Percentiles rank a stretch among this genome's conserved stretches.
Evolutionary conservation across 352 stramenopile species (phyloP).

Genomic region (Phytophthora multivora): DNA sequence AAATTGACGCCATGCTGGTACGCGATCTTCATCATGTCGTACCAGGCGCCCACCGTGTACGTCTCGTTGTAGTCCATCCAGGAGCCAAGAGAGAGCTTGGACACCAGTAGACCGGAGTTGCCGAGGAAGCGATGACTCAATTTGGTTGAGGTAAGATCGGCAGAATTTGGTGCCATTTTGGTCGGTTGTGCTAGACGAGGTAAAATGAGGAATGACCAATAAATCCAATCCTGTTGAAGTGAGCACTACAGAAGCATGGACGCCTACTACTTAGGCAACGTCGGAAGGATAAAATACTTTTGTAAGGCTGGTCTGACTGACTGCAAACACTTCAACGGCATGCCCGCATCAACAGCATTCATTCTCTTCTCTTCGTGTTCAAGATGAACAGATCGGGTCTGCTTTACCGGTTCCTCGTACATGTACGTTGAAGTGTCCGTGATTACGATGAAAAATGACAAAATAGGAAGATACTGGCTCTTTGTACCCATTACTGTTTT

Average conservation of each 20-base stretch:
- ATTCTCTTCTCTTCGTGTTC: neutral
- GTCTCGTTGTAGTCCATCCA: constrained; percentile 7
- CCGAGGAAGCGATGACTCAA: constrained; percentile 5
- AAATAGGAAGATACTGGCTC: neutral
- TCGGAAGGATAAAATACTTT: too few relatives aligned
- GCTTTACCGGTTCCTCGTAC: too few relatives aligned
- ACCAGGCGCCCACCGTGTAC: constrained; percentile 9
- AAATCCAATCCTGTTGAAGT: too few relatives aligned
- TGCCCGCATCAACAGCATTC: neutral
- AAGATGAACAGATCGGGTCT: neutral
- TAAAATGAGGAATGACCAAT: neutral
- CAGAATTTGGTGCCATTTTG: neutral
- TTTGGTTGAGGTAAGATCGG: neutral
- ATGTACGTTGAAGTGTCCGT: neutral
- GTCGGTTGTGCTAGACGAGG: neutral
- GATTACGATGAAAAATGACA: constrained; percentile 1
- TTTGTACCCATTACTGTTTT: neutral
- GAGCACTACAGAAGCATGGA: too few relatives aligned
- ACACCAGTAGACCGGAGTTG: constrained; percentile 2
- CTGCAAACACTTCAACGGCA: neutral
- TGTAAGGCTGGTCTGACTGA: too few relatives aligned
- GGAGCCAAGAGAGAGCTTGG: constrained; percentile 5
- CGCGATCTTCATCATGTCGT: constrained; percentile 12
- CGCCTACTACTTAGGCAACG: too few relatives aligned
- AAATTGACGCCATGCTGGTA: constrained; percentile 3